Evolutionary conservation across 306 rosid genomes (phyloP).

Genomic region (Citrullus mucosospermus): DNA sequence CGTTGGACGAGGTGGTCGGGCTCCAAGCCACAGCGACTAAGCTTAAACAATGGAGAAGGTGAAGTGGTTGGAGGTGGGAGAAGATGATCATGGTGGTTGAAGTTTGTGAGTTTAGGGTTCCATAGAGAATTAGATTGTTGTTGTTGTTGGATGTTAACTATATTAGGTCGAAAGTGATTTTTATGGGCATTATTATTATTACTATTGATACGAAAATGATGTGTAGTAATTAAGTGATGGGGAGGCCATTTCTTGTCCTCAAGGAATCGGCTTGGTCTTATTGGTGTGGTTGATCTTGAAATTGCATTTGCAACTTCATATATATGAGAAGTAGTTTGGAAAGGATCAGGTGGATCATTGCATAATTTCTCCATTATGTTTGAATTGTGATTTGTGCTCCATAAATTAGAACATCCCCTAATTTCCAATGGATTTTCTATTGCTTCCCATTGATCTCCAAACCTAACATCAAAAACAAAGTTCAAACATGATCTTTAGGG

Average conservation of each 20-base stretch:
- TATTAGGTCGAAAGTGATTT: constrained; percentile 6
- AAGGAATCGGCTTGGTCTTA: constrained; percentile 14
- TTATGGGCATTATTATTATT: not conserved
- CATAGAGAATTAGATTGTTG: constrained; percentile 8
- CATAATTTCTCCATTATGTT: too few species aligned
- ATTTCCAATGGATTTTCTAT: too few species aligned
- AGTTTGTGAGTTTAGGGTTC: constrained; percentile 2
- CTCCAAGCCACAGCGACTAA: not conserved
- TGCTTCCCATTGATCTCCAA: not conserved
- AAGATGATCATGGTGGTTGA: constrained; percentile 7
- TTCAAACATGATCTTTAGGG: not conserved
- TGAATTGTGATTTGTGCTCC: too few species aligned
- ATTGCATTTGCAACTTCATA: constrained; percentile 6
- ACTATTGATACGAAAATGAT: constrained; percentile 1
- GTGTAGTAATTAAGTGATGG: not conserved
- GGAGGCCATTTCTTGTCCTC: constrained; percentile 29
- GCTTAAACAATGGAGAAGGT: constrained; percentile 9
- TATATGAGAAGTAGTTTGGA: not conserved
- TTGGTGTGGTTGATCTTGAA: constrained; percentile 8
- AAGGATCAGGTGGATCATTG: too few species aligned
- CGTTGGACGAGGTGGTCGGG: not conserved
- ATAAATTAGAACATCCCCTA: too few species aligned
- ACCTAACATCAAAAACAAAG: not conserved
- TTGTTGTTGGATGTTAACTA: not conserved
- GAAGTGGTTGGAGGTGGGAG: constrained; percentile 8